Evolutionary conservation across 2,329 filamentous ascomycete genomes (phyloP).

Genomic region (Bertia moriformis): DNA sequence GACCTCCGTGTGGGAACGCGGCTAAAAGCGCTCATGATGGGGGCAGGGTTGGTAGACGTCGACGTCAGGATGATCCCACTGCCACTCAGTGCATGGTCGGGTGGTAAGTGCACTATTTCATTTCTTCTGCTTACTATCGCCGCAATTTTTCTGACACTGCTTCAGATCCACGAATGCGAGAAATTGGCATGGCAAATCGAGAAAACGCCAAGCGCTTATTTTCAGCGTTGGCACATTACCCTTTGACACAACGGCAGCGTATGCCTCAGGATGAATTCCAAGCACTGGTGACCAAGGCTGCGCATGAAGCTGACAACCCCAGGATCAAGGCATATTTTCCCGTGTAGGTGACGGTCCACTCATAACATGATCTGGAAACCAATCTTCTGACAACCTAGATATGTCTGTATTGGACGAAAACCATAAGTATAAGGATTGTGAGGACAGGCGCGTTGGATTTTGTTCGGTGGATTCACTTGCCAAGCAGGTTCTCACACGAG

Average conservation of each 20-base stretch:
- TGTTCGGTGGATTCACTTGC: too few species aligned
- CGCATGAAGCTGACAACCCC: not conserved
- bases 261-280: not conserved
- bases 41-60: slow-evolving; percentile 25
- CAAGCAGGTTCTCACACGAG: too few species aligned
- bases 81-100: slow-evolving; percentile 28
- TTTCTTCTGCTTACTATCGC: not conserved
- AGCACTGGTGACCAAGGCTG: not conserved
- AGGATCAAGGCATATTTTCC: not conserved
- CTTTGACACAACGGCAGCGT: not conserved
- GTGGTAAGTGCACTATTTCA: slow-evolving; percentile 14
- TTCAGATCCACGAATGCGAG: slow-evolving; percentile 19
- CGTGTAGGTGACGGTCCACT: not conserved
- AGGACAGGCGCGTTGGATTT: too few species aligned
- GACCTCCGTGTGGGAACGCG: slow-evolving; percentile 26
- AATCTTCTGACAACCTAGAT: not conserved
- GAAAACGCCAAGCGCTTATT: slow-evolving; percentile 19
- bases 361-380: too few species aligned
- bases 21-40: slow-evolving; percentile 19
- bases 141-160: too few species aligned
- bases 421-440: too few species aligned
- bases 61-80: slow-evolving; percentile 29
- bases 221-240: not conserved
- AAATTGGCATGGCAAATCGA: slow-evolving; percentile 19
- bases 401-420: not conserved